Percentiles rank a stretch among this genome's conserved stretches.
These are phyloP conservation scores for Zasmidium cellare DNA, from an alignment of 2,329 filamentous ascomycete species.

Conservation along the genomic window DNA sequence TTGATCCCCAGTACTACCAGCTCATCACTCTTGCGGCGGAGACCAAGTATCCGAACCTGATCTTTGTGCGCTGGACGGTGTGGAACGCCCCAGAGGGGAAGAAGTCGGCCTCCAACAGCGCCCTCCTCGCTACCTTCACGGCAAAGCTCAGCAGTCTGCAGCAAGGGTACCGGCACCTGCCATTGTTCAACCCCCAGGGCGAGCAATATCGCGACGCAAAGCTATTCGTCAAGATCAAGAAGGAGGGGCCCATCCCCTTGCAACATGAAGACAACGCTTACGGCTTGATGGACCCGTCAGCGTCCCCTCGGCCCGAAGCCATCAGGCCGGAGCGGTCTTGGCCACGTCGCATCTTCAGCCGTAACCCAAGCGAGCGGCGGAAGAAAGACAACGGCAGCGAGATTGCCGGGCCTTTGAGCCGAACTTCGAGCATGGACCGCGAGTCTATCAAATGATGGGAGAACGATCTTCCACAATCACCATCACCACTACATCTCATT, in stretches of 20 bases:
- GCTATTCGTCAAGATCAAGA: conserved; percentile 84
- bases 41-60: conserved; percentile 90
- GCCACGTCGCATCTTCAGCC: conserved; percentile 43
- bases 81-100: conserved; percentile 80
- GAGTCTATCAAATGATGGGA: conserved; percentile 28
- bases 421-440: conserved; percentile 37
- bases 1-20: conserved; percentile 85
- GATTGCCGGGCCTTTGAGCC: conserved; percentile 27
- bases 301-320: conserved; percentile 34
- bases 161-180: conserved; percentile 89
- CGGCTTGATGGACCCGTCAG: conserved; percentile 24
- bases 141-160: conserved; percentile 88
- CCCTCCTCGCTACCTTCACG: conserved; percentile 81
- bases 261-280: conserved; percentile 31
- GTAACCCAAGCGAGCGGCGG: conserved; percentile 44
- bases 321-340: conserved; percentile 38
- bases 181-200: conserved; percentile 82
- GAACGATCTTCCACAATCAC: conserved; percentile 1
- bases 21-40: conserved; percentile 77
- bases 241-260: conserved; percentile 42
- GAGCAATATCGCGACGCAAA: conserved; percentile 95
- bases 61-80: conserved; percentile 91
- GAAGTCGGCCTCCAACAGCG: conserved; percentile 60
- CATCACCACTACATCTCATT: conserved; percentile 11
- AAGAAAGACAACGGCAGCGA: conserved; percentile 26